Percentiles rank a stretch among this genome's conserved stretches.
These are phyloP conservation scores for Byssothecium circinans DNA, from an alignment of 2,329 filamentous ascomycete species.

Conservation along the genomic window DNA sequence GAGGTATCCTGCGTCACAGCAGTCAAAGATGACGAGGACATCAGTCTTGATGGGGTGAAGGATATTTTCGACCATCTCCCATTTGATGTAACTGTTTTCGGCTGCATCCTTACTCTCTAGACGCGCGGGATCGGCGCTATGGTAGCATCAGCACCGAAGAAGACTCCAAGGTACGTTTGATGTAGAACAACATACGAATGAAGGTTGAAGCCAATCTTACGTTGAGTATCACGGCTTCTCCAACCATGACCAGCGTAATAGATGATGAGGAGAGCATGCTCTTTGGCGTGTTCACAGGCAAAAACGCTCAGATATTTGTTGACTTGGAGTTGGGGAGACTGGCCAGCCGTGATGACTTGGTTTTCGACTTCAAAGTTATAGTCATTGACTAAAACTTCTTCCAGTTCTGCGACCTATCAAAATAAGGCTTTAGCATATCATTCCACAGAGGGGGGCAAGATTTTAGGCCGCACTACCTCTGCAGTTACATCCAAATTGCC, in stretches of 20 bases:
- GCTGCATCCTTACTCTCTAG: too few relatives aligned
- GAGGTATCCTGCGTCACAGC: constrained; percentile 20
- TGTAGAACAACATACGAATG: too few relatives aligned
- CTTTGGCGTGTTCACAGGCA: constrained; percentile 9
- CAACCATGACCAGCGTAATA: constrained; percentile 18
- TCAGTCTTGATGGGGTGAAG: constrained; percentile 13
- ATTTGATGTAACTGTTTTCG: constrained; percentile 9
- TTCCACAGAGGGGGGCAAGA: too few relatives aligned
- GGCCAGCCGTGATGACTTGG: constrained; percentile 5
- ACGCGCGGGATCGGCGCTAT: too few relatives aligned
- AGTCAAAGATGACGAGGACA: constrained; percentile 27
- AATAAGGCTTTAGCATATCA: neutral
- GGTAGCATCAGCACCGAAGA: too few relatives aligned
- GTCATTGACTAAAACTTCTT: constrained; percentile 6
- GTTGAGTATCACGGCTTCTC: constrained; percentile 2
- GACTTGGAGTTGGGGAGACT: constrained; percentile 12
- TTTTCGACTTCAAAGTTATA: constrained; percentile 12
- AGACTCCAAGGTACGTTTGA: neutral
- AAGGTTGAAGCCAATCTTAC: constrained; percentile 14
- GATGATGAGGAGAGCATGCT: constrained; percentile 20
- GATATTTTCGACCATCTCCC: constrained; percentile 13
- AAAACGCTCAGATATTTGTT: constrained; percentile 7
- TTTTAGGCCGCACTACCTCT: constrained; percentile 7
- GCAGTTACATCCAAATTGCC: constrained; percentile 3
- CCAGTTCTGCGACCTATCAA: constrained; percentile 8